Base-by-base conservation (phyloP, 164 flowering plant genomes). In the Aristolochia fimbriata region DNA sequence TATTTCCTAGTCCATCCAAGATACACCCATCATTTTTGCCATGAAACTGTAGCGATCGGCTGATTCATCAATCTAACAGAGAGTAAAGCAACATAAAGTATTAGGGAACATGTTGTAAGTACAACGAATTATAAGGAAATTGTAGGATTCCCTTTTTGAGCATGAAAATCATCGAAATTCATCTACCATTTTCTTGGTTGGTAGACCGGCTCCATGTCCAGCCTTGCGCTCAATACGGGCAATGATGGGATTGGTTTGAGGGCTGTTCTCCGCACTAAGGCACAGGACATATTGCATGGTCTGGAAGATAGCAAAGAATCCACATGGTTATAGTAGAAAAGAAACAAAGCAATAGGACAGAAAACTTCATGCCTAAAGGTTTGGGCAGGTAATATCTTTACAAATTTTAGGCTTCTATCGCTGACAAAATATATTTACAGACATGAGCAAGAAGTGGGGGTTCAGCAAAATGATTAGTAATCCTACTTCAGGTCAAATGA, bases 161-260 rank as follows among this genome's bases (percentile, higher is more conserved):
- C n/a, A n/a, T n/a, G n/a, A n/a, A n/a, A n/a, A n/a, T n/a, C n/a
- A n/a, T 17, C 10, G 2, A 15, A n/a, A 15, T 20, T 15, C 6
- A 19, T 4, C 65, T 76, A 86, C 99, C 81, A 85, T 23, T 75
- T 91, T 91, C 70, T 93, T 75, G 15, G 97, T 93, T 20, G 99
- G 99, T 49, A 87, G 92, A 17, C 99, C 99, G 55, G 84, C 84
- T 70, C 99, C 99, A 77, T 93, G 99, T 17, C 99, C 99, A 61
- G 99, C 83, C 67, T 93, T 90, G 57, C 82, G 69, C 57, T 90
- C 99, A 51, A 93, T 90, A 15, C 99, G 87, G 13, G 85, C 97
- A 66, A 93, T 72, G 16, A 93, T 90, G 9, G 97, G 96, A 52
- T 93, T 93, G 54, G 81, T 88, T 61, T 93, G 99, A 19, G 84